Base-by-base conservation (phyloP, 2,329 filamentous ascomycete genomes). In the Penicillium capsulatum region DNA sequence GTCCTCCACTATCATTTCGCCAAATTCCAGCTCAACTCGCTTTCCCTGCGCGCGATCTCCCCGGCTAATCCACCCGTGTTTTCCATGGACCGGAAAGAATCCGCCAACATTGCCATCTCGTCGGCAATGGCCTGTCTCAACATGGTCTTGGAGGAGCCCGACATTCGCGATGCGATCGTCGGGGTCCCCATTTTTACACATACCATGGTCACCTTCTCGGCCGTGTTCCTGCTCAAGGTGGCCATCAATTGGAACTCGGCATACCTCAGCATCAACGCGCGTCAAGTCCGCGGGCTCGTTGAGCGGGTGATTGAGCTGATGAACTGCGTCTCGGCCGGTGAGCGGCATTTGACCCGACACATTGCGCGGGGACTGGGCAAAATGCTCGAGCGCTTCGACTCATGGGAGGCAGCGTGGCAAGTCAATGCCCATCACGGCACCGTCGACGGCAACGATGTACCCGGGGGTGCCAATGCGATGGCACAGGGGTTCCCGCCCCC, bases 1-100 rank as follows among this genome's bases (percentile, higher is more conserved):
- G 68, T 73, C 3, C 57, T 77, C 7, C 74, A 77, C 52, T 73
- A 72, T 46, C 69, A 76, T 45, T 73, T 77, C 38, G 72, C 71
- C 15, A 74, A 73, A 45, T 70, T 77, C 32, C 72, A 76, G 45
- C 65, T 77, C 14, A 73, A 75, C 46, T 68, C 65, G 4, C 61
- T 68, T 16, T 64, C 63, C 3, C 56, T 66, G 7, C 58, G 63
- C 49, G 47, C 70, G 3, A 63, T 72, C 47, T 63, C 67, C 44
- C 63, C 69, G 38, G 68, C 60, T 9, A 67, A 66, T 34, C 65
- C 65, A 0, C 65, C 65, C 0, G 55, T 64, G 7, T 66, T 69
- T 40, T 69, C 67, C 9, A 64, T 70, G 53, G 65, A 69, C 31
- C 67, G 64, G 38, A 69, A 67, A 49, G 65, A 68, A 47, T 66